Base-by-base conservation (phyloP, 1,139 yeast species). In the Diutina ranongensis region DNA sequence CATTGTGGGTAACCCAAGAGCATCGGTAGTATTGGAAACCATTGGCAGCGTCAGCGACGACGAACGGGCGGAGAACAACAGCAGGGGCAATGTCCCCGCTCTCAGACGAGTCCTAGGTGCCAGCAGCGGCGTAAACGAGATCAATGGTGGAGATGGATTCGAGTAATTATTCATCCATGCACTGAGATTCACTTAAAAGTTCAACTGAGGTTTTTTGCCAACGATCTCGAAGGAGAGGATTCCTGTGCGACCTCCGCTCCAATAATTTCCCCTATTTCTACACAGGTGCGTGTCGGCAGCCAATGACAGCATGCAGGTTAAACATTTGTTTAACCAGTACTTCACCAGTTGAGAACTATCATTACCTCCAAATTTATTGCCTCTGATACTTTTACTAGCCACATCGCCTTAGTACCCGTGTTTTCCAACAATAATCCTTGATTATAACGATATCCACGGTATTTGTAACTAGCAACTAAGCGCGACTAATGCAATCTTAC, bases 81-180 rank as follows among this genome's bases (percentile, higher is more conserved):
- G 61, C n/a, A 78, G 68, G 2, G 80, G 78, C 31, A 74, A 56
- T 13, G 83, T 77, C 2, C 81, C 82, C 3, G 83, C 76, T 53
- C 83, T 64, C 50, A 73, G 68, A 15, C 46, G 42, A 15, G 44
- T 21, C 13, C 19, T 18, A 19, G 40, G 40, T 18, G 22, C 21
- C 22, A 22, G 38, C 33, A 53, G 58, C 13, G 65, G 62, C 12
- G 67, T 62, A 42, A 63, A 54, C 13, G 65, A 57, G 35, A 63
- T 61, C 25, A 64, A 48, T n/a, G 67, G 68, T 19, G 68, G 67
- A n/a, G 66, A 59, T 40, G 64, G 60, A 48, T 61, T 60, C 2
- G 27, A 28, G 13, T 20, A 35, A 35, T 20, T 35, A 35, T 35
- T 35, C 40, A 35, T 35, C 40, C 40, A 35, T 35, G 40, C 40